A percentile compares a stretch with the other conserved stretches of the same genome.
Conservation (phyloP, 805 yeast genomes). For the Nakazawaea anatomiae region DNA sequence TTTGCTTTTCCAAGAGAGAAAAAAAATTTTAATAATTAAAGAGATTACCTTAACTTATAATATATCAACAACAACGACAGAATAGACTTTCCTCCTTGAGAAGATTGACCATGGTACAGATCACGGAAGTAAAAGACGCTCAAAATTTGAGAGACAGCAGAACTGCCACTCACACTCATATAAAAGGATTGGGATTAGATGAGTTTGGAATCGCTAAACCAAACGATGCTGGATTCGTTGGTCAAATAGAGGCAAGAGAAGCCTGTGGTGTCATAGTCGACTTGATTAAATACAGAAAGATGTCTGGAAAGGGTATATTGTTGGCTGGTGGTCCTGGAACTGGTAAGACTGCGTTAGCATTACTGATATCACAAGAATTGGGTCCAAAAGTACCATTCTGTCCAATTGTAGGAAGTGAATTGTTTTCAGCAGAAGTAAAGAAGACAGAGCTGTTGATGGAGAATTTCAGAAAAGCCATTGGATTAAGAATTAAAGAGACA, state of each 20-base stretch:
- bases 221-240: slow-evolving; percentile 85
- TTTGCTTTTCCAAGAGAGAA: no score
- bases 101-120: slow-evolving; percentile 11
- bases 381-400: slow-evolving; percentile 98
- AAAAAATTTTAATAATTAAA: no score
- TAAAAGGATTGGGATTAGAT: slow-evolving; percentile 90
- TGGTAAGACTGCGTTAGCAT: slow-evolving; percentile 95
- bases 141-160: slow-evolving; percentile 45
- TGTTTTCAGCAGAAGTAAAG: slow-evolving; percentile 93
- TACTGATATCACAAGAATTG: slow-evolving; percentile 91
- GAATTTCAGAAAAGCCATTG: slow-evolving; percentile 93
- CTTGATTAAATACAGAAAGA: slow-evolving; percentile 82
- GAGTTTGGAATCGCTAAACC: slow-evolving; percentile 81
- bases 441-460: slow-evolving; percentile 97
- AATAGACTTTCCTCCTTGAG: no score
- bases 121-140: slow-evolving; percentile 14
- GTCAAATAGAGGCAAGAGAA: slow-evolving; percentile 71
- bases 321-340: slow-evolving; percentile 98
- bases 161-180: slow-evolving; percentile 96
- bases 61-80: no score
- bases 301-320: slow-evolving; percentile 93
- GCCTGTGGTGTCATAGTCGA: slow-evolving; percentile 96
- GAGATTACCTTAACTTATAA: no score
- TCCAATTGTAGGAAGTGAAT: slow-evolving; percentile 92
- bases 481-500: slow-evolving; percentile 91